Percentiles rank a stretch among this genome's conserved stretches.
phyloP scores from a whole-genome alignment of 2,329 filamentous ascomycete genomes.

The Bisporella sp. region DNA sequence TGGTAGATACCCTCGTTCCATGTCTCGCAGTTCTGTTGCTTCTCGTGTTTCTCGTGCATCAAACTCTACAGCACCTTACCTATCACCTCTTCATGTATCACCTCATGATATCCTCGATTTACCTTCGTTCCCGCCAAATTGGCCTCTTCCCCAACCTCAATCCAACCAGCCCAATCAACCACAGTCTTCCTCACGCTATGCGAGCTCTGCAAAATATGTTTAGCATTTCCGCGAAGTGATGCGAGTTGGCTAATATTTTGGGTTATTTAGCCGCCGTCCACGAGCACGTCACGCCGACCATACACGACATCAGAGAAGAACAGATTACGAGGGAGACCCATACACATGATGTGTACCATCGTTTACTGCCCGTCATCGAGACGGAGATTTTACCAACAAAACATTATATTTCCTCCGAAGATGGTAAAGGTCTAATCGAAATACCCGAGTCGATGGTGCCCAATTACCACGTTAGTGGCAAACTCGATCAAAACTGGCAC shows the following conservation, averaged over 20 bases:
- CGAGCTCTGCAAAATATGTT: too few species aligned
- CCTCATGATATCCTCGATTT: constrained; percentile 6
- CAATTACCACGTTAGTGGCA: constrained; percentile 12
- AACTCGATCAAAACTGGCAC: constrained; percentile 8
- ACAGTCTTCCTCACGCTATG: too few species aligned
- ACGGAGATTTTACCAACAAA: constrained; percentile 44
- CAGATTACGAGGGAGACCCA: constrained; percentile 45
- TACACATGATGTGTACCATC: constrained; percentile 44
- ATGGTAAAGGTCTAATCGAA: constrained; percentile 37
- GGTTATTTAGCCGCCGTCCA: constrained; percentile 38
- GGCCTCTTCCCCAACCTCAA: constrained; percentile 2
- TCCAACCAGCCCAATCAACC: too few species aligned
- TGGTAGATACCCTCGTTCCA: constrained; percentile 17
- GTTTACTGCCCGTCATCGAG: constrained; percentile 44
- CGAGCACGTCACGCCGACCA: constrained; percentile 36
- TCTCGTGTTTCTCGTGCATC: constrained; percentile 1
- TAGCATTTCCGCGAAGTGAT: neutral
- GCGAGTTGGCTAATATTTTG: constrained; percentile 9
- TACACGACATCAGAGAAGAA: constrained; percentile 40
- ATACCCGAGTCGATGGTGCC: constrained; percentile 37
- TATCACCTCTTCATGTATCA: constrained; percentile 8
- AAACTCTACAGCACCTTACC: constrained; percentile 1
- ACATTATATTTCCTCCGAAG: constrained; percentile 32
- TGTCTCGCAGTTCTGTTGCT: constrained; percentile 1
- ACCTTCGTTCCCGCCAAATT: constrained; percentile 12